Evolutionary conservation across 495 filamentous ascomycete species (phyloP), one percentile per base, ranked within the genome.

Genomic region (Penicillium goetzii): DNA sequence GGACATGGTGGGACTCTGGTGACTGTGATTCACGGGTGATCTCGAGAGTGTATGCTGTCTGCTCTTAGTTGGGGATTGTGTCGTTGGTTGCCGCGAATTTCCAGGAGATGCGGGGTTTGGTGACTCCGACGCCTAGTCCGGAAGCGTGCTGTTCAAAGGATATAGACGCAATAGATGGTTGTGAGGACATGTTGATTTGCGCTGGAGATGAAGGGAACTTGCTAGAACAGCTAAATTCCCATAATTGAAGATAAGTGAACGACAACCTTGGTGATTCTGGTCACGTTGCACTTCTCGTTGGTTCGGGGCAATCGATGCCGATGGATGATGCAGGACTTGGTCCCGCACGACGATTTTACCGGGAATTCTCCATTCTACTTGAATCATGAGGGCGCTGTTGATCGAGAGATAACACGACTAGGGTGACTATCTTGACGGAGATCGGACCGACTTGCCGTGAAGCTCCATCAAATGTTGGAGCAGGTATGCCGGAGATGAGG

Each of bases 41-140:
- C n/a, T 76, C 63, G 10, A 80, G 66, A 15, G 79, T 73, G 40
- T 79, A 80, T 36, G 74, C 69, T 2, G 59, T 65, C 38, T 80
- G 78, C 40, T 67, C 66, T 75, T 76, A 80, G 47, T 76, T 65
- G 5, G 36, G 40, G 32, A 51, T n/a, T 33, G 60, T 69, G 19
- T 59, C 54, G n/a, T 43, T 34, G 32, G 56, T 40, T 23, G 56
- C 43, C 6, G 63, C 50, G 51, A 76, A 75, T 10, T 64, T 64
- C 76, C 76, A 78, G 15, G 76, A 78, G 11, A 78, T 54, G 23
- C 76, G 74, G 43, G 76, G 76, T 6, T 49, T 61, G 17, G 71
- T 28, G 26, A 56, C 62, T 32, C 64, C 63, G 23, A 78, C 63
- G 17, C 73, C 76, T 14, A 74, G 65, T 14, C 74, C 74, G 4